These are phyloP conservation scores for Lipomyces lipofer DNA, from an alignment of 805 yeast genomes.

Conservation along the genomic window DNA sequence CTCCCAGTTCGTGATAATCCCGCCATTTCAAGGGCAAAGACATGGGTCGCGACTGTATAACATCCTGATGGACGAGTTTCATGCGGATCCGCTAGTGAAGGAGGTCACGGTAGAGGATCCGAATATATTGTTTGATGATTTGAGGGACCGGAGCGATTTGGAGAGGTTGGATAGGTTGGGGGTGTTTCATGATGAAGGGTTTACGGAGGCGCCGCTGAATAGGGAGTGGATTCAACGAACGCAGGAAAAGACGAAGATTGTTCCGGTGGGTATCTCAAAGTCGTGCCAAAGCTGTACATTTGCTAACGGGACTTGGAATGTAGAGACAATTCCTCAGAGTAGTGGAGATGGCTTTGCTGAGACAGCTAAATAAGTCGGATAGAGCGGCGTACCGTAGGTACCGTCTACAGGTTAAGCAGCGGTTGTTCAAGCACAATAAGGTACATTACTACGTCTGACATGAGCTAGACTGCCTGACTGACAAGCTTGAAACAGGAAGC, in stretches of 20 bases:
- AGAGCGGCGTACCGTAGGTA: conserved; percentile 36
- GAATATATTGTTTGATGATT: conserved; percentile 84
- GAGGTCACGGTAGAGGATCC: conserved; percentile 95
- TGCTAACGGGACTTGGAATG: neutral
- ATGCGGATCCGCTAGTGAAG: conserved; percentile 50
- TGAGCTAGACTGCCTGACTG: neutral
- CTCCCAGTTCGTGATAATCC: conserved; percentile 82
- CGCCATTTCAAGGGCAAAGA: conserved; percentile 73
- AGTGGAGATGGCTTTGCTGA: conserved; percentile 69
- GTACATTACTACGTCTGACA: neutral
- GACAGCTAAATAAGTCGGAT: conserved; percentile 36
- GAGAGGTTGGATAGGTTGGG: conserved; percentile 45
- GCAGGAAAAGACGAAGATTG: conserved; percentile 56
- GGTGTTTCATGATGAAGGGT: conserved; percentile 32
- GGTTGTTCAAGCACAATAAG: conserved; percentile 74
- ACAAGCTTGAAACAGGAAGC: conserved; percentile 52
- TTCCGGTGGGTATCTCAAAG: conserved; percentile 39
- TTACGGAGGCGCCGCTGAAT: conserved; percentile 28
- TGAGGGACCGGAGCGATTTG: conserved; percentile 82
- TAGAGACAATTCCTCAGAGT: conserved; percentile 72
- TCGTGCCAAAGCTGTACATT: neutral
- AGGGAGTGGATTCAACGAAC: conserved; percentile 46
- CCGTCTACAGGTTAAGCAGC: conserved; percentile 65
- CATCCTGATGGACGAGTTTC: conserved; percentile 57
- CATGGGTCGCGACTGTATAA: conserved; percentile 70